Evolutionary conservation across 148 eudicot genomes (phyloP), one percentile per base, ranked within the genome.

Genomic region (Bassia scoparia): DNA sequence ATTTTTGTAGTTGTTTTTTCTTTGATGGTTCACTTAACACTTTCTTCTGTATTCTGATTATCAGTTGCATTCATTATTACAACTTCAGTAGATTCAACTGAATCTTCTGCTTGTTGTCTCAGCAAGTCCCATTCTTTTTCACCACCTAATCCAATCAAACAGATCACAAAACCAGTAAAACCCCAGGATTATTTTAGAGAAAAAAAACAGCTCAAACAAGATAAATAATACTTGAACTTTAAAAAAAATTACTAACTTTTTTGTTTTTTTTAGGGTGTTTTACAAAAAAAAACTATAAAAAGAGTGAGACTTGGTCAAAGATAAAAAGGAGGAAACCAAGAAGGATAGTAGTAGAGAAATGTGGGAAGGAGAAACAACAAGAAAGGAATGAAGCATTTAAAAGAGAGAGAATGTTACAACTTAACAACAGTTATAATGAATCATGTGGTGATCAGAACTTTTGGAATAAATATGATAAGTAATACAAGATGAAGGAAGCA

Each of bases 81-180:
- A n/a, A n/a, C n/a, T 31, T 79, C 79, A 75, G 70, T 75, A 26
- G 74, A 80, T 65, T 65, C 76, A 30, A 68, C 60, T 48, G 67
- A 74, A 30, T 64, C 60, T 48, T 62, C 24, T 34, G 10, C 77
- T 70, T 73, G 81, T 24, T 61, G 77, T 81, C 12, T 81, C 88
- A 60, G 83, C 89, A 74, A 89, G 83, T 48, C 90, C 92, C 94
- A 86, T 91, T 71, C 7, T 70, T 79, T 78, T 77, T 65, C 84
- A 69, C 82, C 52, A 59, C 70, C 55, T 76, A 78, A 46, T 75
- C 80, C 79, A 80, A 83, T 71, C 80, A 80, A 80, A 83, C 82
- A 67, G 80, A 82, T 68, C 69, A 44, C 69, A 54, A 77, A 84
- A 62, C 74, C 41, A 62, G 6, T 13, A 50, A 27, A 48, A 0